Base-by-base conservation (phyloP, 495 filamentous ascomycete species). In the Trypethelium eluteriae region DNA sequence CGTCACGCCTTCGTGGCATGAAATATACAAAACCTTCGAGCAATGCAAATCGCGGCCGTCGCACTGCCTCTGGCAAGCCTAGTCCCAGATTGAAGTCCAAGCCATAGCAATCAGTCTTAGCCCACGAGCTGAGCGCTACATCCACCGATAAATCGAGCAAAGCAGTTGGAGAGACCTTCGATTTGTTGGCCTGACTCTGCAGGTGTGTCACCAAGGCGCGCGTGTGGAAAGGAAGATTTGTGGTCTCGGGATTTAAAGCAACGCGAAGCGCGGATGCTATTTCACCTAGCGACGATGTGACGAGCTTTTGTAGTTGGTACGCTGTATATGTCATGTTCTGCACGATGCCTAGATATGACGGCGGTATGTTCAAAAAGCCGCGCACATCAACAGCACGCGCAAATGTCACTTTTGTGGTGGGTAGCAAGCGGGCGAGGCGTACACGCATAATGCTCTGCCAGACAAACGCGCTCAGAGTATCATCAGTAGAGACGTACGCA, bases 81-180 rank as follows among this genome's bases (percentile, higher is more conserved):
- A 85, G 68, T 10, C 77, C 80, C 6, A 81, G 39, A n/a, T 74
- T 74, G 47, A 84, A 85, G 69, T 84, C 79, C 5, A 81, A 70
- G 0, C 72, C 68, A 67, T 81, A 82, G 67, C 69, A 79, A 25
- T 77, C 69, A 25, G 80, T 63, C 57, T 80, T 79, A 0, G 79
- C 75, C 84, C 82, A 87, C 11, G 82, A 86, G 68, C 80, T 83
- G 4, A 85, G 61, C 76, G 80, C 77, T 6, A 84, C 67, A 65
- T 84, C 83, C 18, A 63, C 65, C 0, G 74, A 71, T 39, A 67
- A 68, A 39, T 76, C 73, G 49, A 80, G 59, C 11, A 68, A 64
- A 10, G 74, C 75, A 2, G 74, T 72, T 62, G 78, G 62, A 6
- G 65, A 72, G 14, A 77, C 44, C 4, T 62, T 65, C 7, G 62